Evolutionary conservation across 208 protist species (phyloP).

Genomic region (Leishmania guyanensis): DNA sequence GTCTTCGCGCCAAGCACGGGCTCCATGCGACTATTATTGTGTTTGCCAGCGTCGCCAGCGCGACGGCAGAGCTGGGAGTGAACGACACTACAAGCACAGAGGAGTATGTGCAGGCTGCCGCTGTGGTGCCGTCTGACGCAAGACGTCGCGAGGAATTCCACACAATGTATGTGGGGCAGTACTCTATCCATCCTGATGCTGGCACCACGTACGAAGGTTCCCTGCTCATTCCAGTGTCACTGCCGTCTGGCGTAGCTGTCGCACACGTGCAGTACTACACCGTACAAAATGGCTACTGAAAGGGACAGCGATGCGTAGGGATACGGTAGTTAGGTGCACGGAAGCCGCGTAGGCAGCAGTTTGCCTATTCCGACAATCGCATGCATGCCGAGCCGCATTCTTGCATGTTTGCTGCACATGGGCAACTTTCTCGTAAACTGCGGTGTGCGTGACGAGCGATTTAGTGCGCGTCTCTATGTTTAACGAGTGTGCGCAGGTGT

Average conservation of each 20-base stretch:
- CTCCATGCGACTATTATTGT: constrained; percentile 20
- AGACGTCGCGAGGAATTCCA: background rate
- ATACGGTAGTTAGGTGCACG: too few relatives aligned
- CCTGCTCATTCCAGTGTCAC: constrained; percentile 19
- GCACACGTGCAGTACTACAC: constrained; percentile 17
- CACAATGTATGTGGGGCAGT: constrained; percentile 42
- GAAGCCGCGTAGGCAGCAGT: background rate
- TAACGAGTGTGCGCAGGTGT: background rate
- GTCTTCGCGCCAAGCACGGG: constrained; percentile 9
- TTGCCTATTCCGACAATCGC: background rate
- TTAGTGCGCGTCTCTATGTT: background rate
- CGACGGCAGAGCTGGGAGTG: background rate
- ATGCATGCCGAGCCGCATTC: background rate
- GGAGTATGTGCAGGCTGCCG: too few relatives aligned
- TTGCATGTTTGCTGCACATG: background rate
- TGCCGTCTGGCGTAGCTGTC: constrained; percentile 16
- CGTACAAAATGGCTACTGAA: constrained; percentile 17
- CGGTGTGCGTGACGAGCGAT: background rate
- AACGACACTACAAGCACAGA: background rate
- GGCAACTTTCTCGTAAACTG: background rate
- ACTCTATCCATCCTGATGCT: constrained; percentile 22
- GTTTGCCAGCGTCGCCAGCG: constrained; percentile 28
- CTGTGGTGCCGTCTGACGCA: background rate
- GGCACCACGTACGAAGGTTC: constrained; percentile 15
- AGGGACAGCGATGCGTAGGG: background rate